Evolutionary conservation across 129 eudicot species (phyloP).

Genomic region (Arctium lappa): DNA sequence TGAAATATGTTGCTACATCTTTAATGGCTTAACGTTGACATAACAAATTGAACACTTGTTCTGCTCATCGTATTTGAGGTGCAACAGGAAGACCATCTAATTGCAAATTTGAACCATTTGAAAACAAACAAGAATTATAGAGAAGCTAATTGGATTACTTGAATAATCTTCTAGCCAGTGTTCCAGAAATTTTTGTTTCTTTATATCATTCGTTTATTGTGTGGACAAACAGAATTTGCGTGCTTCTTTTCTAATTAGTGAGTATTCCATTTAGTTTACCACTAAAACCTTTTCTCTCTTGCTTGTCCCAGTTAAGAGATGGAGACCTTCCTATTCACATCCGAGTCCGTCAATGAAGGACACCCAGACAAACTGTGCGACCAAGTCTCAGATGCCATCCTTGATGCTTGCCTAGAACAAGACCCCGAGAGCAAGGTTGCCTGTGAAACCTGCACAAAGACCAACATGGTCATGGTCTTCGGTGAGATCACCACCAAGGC

Average conservation of each 20-base stretch:
- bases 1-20: neutral
- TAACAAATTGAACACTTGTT: neutral
- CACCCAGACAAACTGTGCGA: constrained; percentile 50
- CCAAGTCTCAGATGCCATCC: constrained; percentile 48
- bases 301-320: constrained; percentile 30
- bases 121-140: neutral
- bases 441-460: constrained; percentile 51
- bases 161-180: neutral
- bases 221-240: neutral
- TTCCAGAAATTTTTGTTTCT: neutral
- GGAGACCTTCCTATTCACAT: constrained; percentile 52
- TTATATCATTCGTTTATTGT: neutral
- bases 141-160: neutral
- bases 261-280: neutral
- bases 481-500: constrained; percentile 53
- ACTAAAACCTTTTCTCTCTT: neutral
- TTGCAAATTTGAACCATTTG: neutral
- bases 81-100: neutral
- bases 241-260: neutral
- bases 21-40: neutral
- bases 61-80: neutral
- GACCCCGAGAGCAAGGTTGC: constrained; percentile 45
- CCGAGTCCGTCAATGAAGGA: constrained; percentile 44
- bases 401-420: constrained; percentile 46
- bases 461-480: constrained; percentile 69